Percentiles rank a stretch among this genome's conserved stretches.
Conservation (phyloP, 2,329 filamentous ascomycete genomes). For the Neofusicoccum cordaticola region DNA sequence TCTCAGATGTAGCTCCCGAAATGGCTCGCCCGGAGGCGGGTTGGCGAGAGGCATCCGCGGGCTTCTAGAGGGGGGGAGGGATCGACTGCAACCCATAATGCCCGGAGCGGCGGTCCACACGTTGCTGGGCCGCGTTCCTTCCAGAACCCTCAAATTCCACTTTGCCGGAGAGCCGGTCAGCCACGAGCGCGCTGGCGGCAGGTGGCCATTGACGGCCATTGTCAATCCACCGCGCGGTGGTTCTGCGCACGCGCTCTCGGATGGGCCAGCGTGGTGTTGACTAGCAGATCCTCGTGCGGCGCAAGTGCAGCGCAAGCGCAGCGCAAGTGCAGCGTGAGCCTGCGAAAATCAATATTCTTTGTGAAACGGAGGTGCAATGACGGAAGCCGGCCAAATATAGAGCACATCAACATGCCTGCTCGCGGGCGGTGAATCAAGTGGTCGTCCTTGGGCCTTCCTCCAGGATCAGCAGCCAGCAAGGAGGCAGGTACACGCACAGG, state of each 20-base stretch:
- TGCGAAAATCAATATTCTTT: neutral
- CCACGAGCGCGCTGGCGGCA: too few species aligned
- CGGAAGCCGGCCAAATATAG: constrained; percentile 1
- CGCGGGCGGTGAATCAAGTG: neutral
- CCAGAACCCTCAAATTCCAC: too few species aligned
- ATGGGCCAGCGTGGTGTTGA: too few species aligned
- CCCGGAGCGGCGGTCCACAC: neutral
- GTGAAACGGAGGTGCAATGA: neutral
- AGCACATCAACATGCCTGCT: neutral
- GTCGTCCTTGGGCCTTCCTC: neutral
- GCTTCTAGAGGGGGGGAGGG: neutral
- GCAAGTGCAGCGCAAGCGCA: too few species aligned
- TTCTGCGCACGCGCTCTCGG: too few species aligned
- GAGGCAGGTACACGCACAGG: neutral
- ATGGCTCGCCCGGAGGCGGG: neutral
- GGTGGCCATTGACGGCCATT: too few species aligned
- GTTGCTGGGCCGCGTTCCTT: neutral
- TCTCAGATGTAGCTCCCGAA: neutral
- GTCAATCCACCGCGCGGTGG: too few species aligned
- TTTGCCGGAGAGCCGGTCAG: neutral
- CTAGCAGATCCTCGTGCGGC: too few species aligned
- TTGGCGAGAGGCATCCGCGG: neutral
- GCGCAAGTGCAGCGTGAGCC: too few species aligned
- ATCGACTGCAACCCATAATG: neutral
- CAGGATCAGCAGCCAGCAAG: neutral